Conservation (phyloP, 2,329 filamentous ascomycete genomes). For the Thyridium curvatum region DNA sequence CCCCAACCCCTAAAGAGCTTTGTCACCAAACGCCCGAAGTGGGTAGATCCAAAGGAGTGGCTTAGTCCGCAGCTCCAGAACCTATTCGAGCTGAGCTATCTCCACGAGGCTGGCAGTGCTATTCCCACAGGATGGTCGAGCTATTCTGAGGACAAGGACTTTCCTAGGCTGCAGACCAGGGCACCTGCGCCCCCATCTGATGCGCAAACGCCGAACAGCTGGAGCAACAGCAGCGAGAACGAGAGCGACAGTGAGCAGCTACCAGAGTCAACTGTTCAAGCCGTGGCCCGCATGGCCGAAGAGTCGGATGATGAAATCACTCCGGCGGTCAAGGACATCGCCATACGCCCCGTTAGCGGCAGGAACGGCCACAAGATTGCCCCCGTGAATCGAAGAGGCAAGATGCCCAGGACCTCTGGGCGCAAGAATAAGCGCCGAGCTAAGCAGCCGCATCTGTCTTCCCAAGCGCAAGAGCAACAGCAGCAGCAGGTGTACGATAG, state of each 20-base stretch:
- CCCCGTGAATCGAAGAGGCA: no score
- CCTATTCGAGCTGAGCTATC: constrained; percentile 72
- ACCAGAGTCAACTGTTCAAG: constrained; percentile 15
- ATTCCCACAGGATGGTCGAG: constrained; percentile 66
- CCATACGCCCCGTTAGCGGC: neutral
- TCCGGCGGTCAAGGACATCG: constrained; percentile 19
- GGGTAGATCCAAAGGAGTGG: constrained; percentile 43
- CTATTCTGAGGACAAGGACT: constrained; percentile 51
- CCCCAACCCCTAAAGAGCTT: constrained; percentile 34
- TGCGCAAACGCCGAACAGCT: constrained; percentile 39
- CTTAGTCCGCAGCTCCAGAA: constrained; percentile 60
- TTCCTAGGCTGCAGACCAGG: constrained; percentile 45
- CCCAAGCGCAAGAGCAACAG: constrained; percentile 18
- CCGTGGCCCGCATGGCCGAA: constrained; percentile 49
- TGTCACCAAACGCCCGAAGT: constrained; percentile 45
- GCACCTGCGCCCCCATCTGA: constrained; percentile 33
- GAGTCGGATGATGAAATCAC: constrained; percentile 50
- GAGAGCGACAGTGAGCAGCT: constrained; percentile 46
- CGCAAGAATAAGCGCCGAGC: constrained; percentile 45
- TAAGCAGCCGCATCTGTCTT: constrained; percentile 31
- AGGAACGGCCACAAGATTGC: constrained; percentile 12
- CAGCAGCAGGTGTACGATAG: constrained; percentile 22
- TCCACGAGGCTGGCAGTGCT: constrained; percentile 46
- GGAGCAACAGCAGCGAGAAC: constrained; percentile 43
- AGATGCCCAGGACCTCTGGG: constrained; percentile 30